These are phyloP conservation scores for Suillus ampliporus DNA, from an alignment of 768 basidiomycete species.

Conservation along the genomic window DNA sequence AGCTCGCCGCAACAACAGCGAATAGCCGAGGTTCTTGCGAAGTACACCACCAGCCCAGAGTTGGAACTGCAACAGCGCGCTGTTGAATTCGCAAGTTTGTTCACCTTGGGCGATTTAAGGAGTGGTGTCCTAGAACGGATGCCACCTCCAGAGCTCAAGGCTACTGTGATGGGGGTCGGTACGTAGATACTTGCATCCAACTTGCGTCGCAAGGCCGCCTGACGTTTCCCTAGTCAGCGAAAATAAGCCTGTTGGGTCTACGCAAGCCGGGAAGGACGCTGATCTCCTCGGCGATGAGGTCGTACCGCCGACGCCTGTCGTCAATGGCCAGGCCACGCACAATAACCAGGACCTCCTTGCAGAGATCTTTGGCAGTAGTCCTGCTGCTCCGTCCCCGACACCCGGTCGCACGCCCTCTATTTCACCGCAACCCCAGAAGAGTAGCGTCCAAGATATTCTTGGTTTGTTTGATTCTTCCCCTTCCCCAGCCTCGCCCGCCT, in stretches of 20 bases:
- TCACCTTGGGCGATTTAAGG: conserved; percentile 74
- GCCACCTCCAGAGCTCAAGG: conserved; percentile 98
- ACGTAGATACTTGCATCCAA: conserved; percentile 28
- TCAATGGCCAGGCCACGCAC: conserved; percentile 52
- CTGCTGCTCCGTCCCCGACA: conserved; percentile 34
- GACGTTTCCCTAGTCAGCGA: conserved; percentile 73
- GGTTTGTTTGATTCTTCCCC: conserved; percentile 75
- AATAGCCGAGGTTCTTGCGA: conserved; percentile 76
- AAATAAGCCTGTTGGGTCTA: conserved; percentile 94
- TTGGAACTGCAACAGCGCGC: conserved; percentile 95
- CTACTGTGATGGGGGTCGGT: conserved; percentile 96
- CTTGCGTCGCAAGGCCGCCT: conserved; percentile 2
- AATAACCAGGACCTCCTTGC: conserved; percentile 88
- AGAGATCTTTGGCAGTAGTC: conserved; percentile 82
- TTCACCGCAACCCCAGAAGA: conserved; percentile 54
- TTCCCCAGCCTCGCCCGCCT: conserved; percentile 33
- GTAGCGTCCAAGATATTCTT: conserved; percentile 87
- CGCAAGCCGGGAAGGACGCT: conserved; percentile 75
- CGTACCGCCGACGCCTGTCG: conserved; percentile 44
- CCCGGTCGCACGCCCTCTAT: conserved; percentile 44
- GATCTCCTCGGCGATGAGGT: conserved; percentile 88
- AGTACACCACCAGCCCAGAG: conserved; percentile 87
- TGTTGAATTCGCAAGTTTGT: conserved; percentile 91
- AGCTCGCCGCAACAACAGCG: conserved; percentile 73
- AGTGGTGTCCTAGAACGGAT: conserved; percentile 94